phyloP scores from a whole-genome alignment of 2,329 filamentous ascomycete genomes.

The Cladosporium sp. region DNA sequence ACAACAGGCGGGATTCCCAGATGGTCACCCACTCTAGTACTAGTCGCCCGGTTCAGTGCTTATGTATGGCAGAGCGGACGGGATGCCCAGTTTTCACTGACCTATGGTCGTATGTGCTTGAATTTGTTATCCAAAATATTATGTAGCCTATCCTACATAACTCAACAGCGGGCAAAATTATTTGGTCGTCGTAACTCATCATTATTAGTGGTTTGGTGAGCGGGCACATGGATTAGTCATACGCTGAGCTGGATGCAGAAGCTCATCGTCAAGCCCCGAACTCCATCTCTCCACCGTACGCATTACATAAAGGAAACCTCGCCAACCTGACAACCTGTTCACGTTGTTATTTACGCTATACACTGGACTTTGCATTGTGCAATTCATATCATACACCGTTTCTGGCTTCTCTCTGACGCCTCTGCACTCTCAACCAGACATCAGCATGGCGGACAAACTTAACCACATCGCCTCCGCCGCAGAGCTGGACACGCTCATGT shows the following conservation, averaged over 20 bases:
- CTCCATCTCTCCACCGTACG: slow-evolving; percentile 7
- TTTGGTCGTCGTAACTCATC: background rate
- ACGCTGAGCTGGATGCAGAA: slow-evolving; percentile 12
- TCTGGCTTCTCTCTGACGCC: background rate
- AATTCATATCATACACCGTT: slow-evolving; percentile 1
- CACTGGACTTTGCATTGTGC: slow-evolving; percentile 8
- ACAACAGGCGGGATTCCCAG: too few relatives aligned
- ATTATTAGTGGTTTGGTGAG: slow-evolving; percentile 7
- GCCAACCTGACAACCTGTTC: background rate
- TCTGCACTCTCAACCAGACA: slow-evolving; percentile 10
- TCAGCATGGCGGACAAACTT: slow-evolving; percentile 14
- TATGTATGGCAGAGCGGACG: too few relatives aligned
- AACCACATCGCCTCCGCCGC: slow-evolving; percentile 12
- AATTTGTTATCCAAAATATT: too few relatives aligned
- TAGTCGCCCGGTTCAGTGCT: too few relatives aligned
- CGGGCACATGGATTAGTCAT: slow-evolving; percentile 13
- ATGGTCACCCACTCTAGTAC: too few relatives aligned
- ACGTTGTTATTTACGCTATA: background rate
- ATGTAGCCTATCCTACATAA: too few relatives aligned
- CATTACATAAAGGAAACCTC: background rate
- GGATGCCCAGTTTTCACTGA: too few relatives aligned
- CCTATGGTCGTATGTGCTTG: too few relatives aligned
- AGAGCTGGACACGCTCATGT: slow-evolving; percentile 11
- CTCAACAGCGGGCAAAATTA: background rate
- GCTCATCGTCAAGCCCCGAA: slow-evolving; percentile 16